Conservation (phyloP, 805 yeast species). For the Tetrapisispora phaffii region DNA sequence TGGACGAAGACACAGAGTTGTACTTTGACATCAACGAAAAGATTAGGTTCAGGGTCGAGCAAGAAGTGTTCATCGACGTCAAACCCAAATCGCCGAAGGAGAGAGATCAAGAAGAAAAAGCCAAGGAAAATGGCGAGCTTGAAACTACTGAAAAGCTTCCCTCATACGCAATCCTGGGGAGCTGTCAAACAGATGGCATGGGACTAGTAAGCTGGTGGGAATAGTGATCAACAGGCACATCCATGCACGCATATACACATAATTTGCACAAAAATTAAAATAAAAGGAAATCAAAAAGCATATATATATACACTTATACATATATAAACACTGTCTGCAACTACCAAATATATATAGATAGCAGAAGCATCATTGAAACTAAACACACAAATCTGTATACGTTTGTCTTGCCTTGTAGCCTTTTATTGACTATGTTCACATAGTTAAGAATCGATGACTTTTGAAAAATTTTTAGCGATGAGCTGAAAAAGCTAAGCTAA, state of each 20-base stretch:
- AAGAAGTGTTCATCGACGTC: constrained; percentile 73
- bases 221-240: constrained; percentile 18
- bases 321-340: neutral
- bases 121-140: constrained; percentile 20
- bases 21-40: constrained; percentile 86
- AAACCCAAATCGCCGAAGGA: constrained; percentile 67
- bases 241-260: constrained; percentile 1
- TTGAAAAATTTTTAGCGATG: constrained; percentile 6
- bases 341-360: neutral
- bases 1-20: constrained; percentile 58
- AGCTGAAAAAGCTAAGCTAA: constrained; percentile 4
- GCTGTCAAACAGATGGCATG: constrained; percentile 94
- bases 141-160: constrained; percentile 39
- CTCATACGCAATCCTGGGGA: constrained; percentile 76
- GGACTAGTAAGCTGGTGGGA: constrained; percentile 98
- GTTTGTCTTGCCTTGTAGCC: too few species aligned
- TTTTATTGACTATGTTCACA: too few species aligned
- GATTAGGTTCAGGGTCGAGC: constrained; percentile 84
- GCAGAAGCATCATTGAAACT: too few species aligned
- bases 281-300: neutral
- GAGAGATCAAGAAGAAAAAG: constrained; percentile 32
- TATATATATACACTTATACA: neutral
- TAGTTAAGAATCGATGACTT: too few species aligned
- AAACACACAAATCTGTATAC: too few species aligned
- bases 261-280: neutral